These are phyloP conservation scores for Tanacetum coccineum DNA, from an alignment of 129 eudicot species.

Conservation along the genomic window DNA sequence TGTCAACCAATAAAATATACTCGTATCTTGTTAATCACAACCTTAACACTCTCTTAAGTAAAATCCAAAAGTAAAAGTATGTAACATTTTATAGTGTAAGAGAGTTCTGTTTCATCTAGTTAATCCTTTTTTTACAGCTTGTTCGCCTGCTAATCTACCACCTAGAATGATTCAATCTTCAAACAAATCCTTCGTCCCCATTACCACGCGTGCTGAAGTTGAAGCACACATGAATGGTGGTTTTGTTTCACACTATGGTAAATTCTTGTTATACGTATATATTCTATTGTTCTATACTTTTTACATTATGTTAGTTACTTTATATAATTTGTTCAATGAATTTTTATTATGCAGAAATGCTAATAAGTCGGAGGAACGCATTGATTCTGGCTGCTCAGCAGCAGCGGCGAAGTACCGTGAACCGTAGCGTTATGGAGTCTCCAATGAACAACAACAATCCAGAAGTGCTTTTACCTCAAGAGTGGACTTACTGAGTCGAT, in stretches of 20 bases:
- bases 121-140: conserved; percentile 16
- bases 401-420: conserved; percentile 29
- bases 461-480: conserved; percentile 55
- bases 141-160: conserved; percentile 30
- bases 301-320: neutral
- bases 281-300: neutral
- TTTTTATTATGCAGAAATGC: conserved; percentile 23
- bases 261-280: neutral
- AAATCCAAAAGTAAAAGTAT: too few species aligned
- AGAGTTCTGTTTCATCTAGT: too few species aligned
- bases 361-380: conserved; percentile 39
- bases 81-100: too few species aligned
- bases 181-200: conserved; percentile 19
- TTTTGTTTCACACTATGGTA: conserved; percentile 41
- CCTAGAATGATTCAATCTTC: conserved; percentile 22
- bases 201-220: conserved; percentile 1
- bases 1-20: too few species aligned
- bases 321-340: neutral
- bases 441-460: conserved; percentile 28
- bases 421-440: conserved; percentile 14
- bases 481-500: conserved; percentile 61
- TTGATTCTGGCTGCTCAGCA: conserved; percentile 14
- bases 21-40: too few species aligned
- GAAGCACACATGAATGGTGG: conserved; percentile 24
- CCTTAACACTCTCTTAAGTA: too few species aligned